Conservation (phyloP, 371 early-diverging fungal species). For the Mortierella sp. region DNA sequence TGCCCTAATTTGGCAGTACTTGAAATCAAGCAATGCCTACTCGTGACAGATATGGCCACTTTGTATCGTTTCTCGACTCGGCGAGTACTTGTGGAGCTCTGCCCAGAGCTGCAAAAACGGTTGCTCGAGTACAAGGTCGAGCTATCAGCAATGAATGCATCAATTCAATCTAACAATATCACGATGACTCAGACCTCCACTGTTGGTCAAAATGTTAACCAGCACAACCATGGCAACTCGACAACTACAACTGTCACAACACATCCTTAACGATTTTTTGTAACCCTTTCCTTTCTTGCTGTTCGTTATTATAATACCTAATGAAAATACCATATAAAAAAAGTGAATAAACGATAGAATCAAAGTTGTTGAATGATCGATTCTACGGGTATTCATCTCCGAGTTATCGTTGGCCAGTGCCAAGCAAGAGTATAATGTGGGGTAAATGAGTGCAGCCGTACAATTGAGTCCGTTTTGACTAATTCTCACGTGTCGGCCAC, state of each 20-base stretch:
- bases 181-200: constrained; percentile 3
- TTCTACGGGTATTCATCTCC: not conserved
- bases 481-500: constrained; percentile 46
- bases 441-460: not conserved
- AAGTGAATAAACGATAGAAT: no score
- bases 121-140: constrained; percentile 47
- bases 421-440: not conserved
- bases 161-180: constrained; percentile 32
- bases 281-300: not conserved
- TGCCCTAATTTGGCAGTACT: constrained; percentile 69
- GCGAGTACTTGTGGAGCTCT: constrained; percentile 50
- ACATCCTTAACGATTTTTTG: not conserved
- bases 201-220: not conserved
- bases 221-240: constrained; percentile 9
- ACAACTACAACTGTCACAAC: constrained; percentile 29
- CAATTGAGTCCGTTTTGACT: not conserved
- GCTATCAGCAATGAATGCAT: constrained; percentile 39
- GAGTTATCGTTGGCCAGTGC: not conserved
- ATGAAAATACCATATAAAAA: not conserved
- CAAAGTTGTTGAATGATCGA: not conserved
- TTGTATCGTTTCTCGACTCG: constrained; percentile 45
- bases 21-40: constrained; percentile 70
- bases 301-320: not conserved
- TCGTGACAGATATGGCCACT: constrained; percentile 51
- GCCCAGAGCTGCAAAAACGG: constrained; percentile 47